Percentiles rank a stretch among this genome's conserved stretches.
These are phyloP conservation scores for Ceratobasidium sp. DNA, from an alignment of 1,284 basidiomycete genomes.

Conservation along the genomic window DNA sequence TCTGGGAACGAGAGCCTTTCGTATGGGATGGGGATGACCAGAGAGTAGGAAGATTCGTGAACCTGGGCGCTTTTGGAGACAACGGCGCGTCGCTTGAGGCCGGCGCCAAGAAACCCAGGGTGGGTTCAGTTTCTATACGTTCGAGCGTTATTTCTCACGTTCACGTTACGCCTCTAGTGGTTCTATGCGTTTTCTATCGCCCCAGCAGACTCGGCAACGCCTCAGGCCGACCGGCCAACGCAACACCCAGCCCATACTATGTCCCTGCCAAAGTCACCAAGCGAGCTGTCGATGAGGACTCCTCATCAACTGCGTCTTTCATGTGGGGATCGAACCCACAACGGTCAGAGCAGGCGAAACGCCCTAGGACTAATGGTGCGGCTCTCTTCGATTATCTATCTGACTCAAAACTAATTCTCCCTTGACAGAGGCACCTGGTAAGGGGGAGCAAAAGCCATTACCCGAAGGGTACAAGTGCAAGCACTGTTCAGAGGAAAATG, in stretches of 20 bases:
- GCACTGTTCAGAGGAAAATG: constrained; percentile 38
- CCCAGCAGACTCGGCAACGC: constrained; percentile 48
- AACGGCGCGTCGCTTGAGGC: constrained; percentile 51
- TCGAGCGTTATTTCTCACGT: constrained; percentile 5
- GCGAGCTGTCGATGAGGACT: constrained; percentile 24
- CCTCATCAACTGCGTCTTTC: constrained; percentile 24
- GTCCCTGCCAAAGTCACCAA: constrained; percentile 12
- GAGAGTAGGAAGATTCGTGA: constrained; percentile 77
- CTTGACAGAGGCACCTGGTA: constrained; percentile 7
- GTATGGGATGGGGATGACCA: constrained; percentile 73
- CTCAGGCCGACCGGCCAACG: constrained; percentile 64
- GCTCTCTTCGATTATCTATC: neutral
- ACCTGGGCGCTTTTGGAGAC: constrained; percentile 83
- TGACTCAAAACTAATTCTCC: neutral
- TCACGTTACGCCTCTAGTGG: constrained; percentile 57
- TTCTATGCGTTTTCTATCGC: constrained; percentile 78
- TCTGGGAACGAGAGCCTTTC: constrained; percentile 94
- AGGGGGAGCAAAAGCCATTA: constrained; percentile 18
- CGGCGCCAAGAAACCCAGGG: constrained; percentile 80
- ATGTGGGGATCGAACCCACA: constrained; percentile 27
- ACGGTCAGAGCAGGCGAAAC: constrained; percentile 17
- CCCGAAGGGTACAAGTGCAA: constrained; percentile 40
- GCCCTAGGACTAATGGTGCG: constrained; percentile 13
- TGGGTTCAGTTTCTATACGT: constrained; percentile 50
- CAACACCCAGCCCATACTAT: constrained; percentile 74